Percentiles rank a stretch among this genome's conserved stretches.
Conservation (phyloP, 1,284 basidiomycete species). For the Puccinia horiana region DNA sequence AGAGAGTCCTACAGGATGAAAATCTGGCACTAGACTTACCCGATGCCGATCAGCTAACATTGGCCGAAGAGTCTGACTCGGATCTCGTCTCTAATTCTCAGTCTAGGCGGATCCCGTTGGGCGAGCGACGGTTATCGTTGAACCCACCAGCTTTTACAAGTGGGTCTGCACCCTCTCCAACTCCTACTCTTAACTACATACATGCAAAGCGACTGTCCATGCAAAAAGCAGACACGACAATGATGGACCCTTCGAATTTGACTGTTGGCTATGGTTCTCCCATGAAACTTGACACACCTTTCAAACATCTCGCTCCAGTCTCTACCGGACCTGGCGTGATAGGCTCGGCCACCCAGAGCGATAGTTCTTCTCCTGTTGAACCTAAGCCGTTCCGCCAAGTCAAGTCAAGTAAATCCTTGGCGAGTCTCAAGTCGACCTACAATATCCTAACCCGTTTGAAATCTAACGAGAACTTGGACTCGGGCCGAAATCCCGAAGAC, state of each 20-base stretch:
- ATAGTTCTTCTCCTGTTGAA: background rate
- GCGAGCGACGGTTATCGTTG: constrained; percentile 25
- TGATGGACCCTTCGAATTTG: constrained; percentile 44
- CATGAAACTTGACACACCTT: constrained; percentile 50
- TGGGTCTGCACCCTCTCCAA: constrained; percentile 38
- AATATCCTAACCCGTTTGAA: constrained; percentile 34
- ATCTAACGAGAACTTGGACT: constrained; percentile 20
- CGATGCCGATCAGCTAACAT: background rate
- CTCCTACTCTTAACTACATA: constrained; percentile 45
- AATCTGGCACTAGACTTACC: background rate
- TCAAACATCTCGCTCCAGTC: constrained; percentile 36
- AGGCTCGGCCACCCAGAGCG: constrained; percentile 1
- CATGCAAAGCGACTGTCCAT: constrained; percentile 36
- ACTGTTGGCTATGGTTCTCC: constrained; percentile 47
- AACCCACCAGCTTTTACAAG: constrained; percentile 39
- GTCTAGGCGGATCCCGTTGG: constrained; percentile 27
- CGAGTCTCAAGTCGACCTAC: constrained; percentile 40
- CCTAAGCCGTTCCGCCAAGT: constrained; percentile 29
- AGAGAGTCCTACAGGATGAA: constrained; percentile 11
- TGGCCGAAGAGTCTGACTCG: constrained; percentile 11
- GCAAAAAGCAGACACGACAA: constrained; percentile 34
- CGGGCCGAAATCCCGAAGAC: constrained; percentile 8
- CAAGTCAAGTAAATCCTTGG: constrained; percentile 43
- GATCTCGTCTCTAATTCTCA: background rate
- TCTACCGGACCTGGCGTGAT: background rate